Evolutionary conservation across 2,329 filamentous ascomycete species (phyloP).

Genomic region (Cytospora paraplurivora): DNA sequence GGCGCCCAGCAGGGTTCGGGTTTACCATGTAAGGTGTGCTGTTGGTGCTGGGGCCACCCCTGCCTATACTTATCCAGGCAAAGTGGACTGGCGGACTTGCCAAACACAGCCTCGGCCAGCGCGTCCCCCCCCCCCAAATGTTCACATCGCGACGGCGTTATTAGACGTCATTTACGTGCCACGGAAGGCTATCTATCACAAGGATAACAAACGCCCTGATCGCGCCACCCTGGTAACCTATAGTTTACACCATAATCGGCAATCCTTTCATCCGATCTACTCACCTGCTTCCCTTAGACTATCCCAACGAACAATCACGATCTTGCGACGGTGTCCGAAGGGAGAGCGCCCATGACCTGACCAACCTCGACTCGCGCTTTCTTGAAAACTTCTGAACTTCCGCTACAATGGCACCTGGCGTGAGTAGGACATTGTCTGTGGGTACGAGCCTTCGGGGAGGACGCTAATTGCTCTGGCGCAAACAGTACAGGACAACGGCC

Average conservation of each 20-base stretch:
- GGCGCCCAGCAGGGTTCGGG: neutral
- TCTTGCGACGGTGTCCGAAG: conserved; percentile 9
- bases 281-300: neutral
- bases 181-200: neutral
- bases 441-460: neutral
- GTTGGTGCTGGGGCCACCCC: neutral
- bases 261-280: neutral
- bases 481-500: conserved; percentile 34
- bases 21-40: neutral
- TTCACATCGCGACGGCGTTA: conserved; percentile 16
- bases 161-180: conserved; percentile 15
- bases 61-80: neutral
- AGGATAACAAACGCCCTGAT: neutral
- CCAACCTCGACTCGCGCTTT: conserved; percentile 2
- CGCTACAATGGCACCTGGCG: conserved; percentile 44
- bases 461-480: conserved; percentile 13
- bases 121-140: conserved; percentile 4
- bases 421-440: conserved; percentile 30
- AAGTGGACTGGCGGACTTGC: conserved; percentile 8
- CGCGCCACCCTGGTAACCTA: neutral
- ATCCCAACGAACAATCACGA: conserved; percentile 3
- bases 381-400: neutral
- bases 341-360: neutral
- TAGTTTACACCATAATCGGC: neutral
- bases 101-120: conserved; percentile 14